Conservation (phyloP, 139 green algal genomes). For the Tetradesmus lagerheimii region DNA sequence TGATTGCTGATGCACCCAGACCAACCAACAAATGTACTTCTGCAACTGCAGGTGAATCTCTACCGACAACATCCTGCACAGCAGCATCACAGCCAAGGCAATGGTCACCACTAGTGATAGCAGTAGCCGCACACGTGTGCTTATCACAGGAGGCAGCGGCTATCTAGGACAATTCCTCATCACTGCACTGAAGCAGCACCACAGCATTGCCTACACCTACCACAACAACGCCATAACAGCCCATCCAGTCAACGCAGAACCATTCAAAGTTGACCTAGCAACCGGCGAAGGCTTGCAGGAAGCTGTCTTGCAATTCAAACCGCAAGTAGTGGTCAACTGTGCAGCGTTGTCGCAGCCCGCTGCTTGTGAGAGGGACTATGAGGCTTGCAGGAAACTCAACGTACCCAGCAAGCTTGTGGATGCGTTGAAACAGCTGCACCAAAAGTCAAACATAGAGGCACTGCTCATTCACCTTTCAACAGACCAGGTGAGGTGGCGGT, state of each 20-base stretch:
- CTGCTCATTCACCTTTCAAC: constrained; percentile 85
- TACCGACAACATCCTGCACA: background rate
- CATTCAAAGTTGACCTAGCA: constrained; percentile 56
- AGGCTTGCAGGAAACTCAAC: constrained; percentile 56
- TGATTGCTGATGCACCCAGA: background rate
- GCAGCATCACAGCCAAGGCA: background rate
- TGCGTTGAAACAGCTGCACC: constrained; percentile 48
- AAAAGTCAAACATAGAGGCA: constrained; percentile 15
- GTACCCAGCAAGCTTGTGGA: constrained; percentile 58
- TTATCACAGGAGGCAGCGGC: constrained; percentile 65
- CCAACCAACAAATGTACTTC: background rate
- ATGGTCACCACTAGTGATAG: background rate
- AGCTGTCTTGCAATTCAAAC: constrained; percentile 27
- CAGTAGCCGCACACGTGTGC: constrained; percentile 40
- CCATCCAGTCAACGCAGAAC: background rate
- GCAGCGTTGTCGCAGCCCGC: constrained; percentile 68
- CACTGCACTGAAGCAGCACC: background rate
- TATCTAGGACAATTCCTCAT: constrained; percentile 72
- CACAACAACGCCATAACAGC: constrained; percentile 1
- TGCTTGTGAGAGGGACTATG: constrained; percentile 58
- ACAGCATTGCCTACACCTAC: constrained; percentile 40
- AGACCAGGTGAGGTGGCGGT: constrained; percentile 81
- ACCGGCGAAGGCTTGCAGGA: constrained; percentile 52
- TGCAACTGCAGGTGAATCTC: background rate
- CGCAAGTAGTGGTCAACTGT: constrained; percentile 46